Percentiles rank a stretch among this genome's conserved stretches.
Conservation (phyloP, 148 eudicot species). For the Arctostaphylos glauca region DNA sequence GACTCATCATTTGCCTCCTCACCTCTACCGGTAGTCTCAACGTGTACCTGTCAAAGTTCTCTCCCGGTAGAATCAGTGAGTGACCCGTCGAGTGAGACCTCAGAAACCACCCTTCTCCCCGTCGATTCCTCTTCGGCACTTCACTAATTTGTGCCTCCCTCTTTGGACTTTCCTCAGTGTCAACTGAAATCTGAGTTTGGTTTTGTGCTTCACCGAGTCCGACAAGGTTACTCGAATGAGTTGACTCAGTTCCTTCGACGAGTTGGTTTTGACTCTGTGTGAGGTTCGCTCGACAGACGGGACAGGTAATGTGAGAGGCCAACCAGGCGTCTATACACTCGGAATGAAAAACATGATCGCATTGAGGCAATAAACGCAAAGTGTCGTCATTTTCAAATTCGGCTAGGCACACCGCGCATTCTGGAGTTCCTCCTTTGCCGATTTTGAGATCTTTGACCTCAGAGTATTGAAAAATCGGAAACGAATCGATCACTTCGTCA, state of each 20-base stretch:
- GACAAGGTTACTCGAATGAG: not conserved
- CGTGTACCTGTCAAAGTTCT: constrained; percentile 37
- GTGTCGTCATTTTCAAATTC: constrained; percentile 25
- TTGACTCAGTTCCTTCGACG: not conserved
- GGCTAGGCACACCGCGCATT: constrained; percentile 33
- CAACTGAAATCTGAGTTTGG: not conserved
- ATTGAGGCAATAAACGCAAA: constrained; percentile 21
- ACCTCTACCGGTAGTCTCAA: constrained; percentile 40
- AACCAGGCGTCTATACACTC: constrained; percentile 35
- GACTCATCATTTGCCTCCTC: constrained; percentile 28
- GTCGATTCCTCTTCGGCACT: constrained; percentile 21
- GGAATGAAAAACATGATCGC: constrained; percentile 20
- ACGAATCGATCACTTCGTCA: constrained; percentile 12
- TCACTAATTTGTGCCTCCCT: constrained; percentile 14
- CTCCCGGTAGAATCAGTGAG: constrained; percentile 27
- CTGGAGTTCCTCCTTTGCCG: constrained; percentile 22
- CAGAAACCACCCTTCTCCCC: not conserved
- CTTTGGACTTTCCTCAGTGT: not conserved
- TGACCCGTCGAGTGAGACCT: constrained; percentile 50
- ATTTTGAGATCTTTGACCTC: constrained; percentile 24
- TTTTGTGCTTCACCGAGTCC: not conserved
- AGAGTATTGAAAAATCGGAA: constrained; percentile 27
- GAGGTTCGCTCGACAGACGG: constrained; percentile 29
- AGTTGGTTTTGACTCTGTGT: constrained; percentile 25
- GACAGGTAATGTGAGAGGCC: constrained; percentile 27